Percentiles rank a stretch among this genome's conserved stretches.
phyloP scores from a whole-genome alignment of 768 basidiomycete species.

The Tephrocybe sp. region DNA sequence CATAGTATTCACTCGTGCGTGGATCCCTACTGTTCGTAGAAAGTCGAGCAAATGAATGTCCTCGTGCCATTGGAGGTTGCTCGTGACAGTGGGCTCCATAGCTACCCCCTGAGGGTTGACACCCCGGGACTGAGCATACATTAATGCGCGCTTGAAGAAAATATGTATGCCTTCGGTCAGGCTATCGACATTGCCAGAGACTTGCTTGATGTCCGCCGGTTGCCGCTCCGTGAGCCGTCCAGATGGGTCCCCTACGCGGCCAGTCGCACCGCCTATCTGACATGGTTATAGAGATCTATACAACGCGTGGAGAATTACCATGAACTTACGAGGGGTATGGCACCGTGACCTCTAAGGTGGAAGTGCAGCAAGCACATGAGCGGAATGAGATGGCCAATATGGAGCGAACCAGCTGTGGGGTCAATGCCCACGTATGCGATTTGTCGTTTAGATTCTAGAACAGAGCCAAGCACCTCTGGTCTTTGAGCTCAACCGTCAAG shows the following conservation, averaged over 20 bases:
- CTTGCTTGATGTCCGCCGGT: slow-evolving; percentile 55
- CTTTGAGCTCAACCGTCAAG: slow-evolving; percentile 25
- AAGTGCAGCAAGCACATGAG: slow-evolving; percentile 88
- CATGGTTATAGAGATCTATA: slow-evolving; percentile 2
- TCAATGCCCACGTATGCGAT: slow-evolving; percentile 89
- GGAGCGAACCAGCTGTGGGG: slow-evolving; percentile 86
- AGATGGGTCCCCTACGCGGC: slow-evolving; percentile 95
- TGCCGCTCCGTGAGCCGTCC: slow-evolving; percentile 83
- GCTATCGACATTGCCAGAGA: slow-evolving; percentile 63
- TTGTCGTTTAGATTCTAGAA: slow-evolving; percentile 39
- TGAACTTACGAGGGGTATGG: slow-evolving; percentile 77
- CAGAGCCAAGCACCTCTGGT: slow-evolving; percentile 37
- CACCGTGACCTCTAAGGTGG: slow-evolving; percentile 76
- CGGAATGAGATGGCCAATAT: slow-evolving; percentile 93
- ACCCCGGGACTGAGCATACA: slow-evolving; percentile 52
- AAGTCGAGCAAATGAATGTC: slow-evolving; percentile 80
- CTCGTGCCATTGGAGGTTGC: slow-evolving; percentile 75
- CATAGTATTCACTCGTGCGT: slow-evolving; percentile 87
- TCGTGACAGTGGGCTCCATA: slow-evolving; percentile 32
- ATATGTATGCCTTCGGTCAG: slow-evolving; percentile 64
- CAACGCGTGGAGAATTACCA: neutral
- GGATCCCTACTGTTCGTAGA: slow-evolving; percentile 75
- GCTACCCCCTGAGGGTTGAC: slow-evolving; percentile 17
- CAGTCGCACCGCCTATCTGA: slow-evolving; percentile 95
- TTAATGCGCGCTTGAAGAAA: slow-evolving; percentile 70